Conservation (phyloP, 768 basidiomycete species). For the Wakefieldia striispora region DNA sequence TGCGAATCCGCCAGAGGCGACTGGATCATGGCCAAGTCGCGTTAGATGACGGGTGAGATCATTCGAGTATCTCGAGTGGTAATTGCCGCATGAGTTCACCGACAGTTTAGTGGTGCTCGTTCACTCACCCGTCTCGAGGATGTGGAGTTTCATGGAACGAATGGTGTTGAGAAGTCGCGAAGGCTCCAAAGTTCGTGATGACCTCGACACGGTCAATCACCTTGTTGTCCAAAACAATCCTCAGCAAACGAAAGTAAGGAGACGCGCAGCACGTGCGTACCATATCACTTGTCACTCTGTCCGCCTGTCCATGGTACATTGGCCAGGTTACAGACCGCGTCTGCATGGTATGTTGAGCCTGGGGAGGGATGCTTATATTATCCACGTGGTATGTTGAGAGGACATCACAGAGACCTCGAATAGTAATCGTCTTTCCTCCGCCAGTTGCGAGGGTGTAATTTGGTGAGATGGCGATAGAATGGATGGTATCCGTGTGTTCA, state of each 20-base stretch:
- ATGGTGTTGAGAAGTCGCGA: not conserved
- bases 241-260: not conserved
- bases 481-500: not conserved
- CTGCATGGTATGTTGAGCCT: too few species aligned
- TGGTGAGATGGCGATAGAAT: conserved; percentile 5
- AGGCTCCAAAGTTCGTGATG: not conserved
- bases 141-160: not conserved
- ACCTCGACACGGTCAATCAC: too few species aligned
- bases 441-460: conserved; percentile 3
- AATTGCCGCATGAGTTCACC: not conserved
- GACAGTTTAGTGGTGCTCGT: conserved; percentile 2
- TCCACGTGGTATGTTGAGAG: not conserved
- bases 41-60: conserved; percentile 8
- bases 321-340: not conserved
- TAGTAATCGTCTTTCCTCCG: not conserved
- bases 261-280: too few species aligned
- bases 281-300: too few species aligned
- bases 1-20: conserved; percentile 15
- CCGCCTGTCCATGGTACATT: not conserved
- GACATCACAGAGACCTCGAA: conserved; percentile 4
- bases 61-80: not conserved
- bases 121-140: conserved; percentile 1
- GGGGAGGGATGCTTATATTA: not conserved
- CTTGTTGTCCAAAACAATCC: not conserved
- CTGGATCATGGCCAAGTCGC: conserved; percentile 11